Base-by-base conservation (phyloP, 2,329 filamentous ascomycete genomes). In the Fusarium xylarioides region DNA sequence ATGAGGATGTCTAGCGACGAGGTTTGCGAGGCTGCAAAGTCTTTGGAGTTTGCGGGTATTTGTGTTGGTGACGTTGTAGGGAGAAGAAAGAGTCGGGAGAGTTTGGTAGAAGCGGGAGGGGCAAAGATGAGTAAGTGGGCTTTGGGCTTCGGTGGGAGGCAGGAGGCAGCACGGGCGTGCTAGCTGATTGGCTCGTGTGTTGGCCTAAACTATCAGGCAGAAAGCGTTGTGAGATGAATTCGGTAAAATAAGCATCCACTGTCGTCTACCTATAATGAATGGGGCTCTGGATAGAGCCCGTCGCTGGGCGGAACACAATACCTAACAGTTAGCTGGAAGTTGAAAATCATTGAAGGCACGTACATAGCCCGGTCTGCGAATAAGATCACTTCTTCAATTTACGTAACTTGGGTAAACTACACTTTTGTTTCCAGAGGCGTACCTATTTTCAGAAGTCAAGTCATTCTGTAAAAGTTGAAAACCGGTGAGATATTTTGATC, bases 41-140 rank as follows among this genome's bases (percentile, higher is more conserved):
- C 59, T 73, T 68, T 57, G 40, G 50, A 62, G 50, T 49, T 57
- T 74, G 68, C 68, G 71, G 56, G 71, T 74, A 69, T 74, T 74
- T 74, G 71, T 74, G 71, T 63, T 74, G 71, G 71, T 74, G 71
- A 74, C 71, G 71, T 74, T 74, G 71, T 72, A 72, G 55, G 57
- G 46, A 62, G 59, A 74, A 71, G 57, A 74, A 63, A 60, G 62
- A 42, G 42, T 40, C 23, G 57, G 43, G 70, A 64, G 55, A 66
- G 43, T 62, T 64, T 68, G 46, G 57, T 50, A 54, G 69, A 73
- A 74, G 58, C 54, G 66, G 68, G 71, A 74, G 71, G 71, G 71
- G 71, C 71, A 74, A 74, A 74, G 68, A 74, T 74, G 71, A 74
- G 71, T 74, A 74, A 74, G 70, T 71, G 53, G 66, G 50, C 61